Percentiles rank a stretch among this genome's conserved stretches.
These are phyloP conservation scores for Auricularia heimuer DNA, from an alignment of 768 basidiomycete species.

Conservation along the genomic window DNA sequence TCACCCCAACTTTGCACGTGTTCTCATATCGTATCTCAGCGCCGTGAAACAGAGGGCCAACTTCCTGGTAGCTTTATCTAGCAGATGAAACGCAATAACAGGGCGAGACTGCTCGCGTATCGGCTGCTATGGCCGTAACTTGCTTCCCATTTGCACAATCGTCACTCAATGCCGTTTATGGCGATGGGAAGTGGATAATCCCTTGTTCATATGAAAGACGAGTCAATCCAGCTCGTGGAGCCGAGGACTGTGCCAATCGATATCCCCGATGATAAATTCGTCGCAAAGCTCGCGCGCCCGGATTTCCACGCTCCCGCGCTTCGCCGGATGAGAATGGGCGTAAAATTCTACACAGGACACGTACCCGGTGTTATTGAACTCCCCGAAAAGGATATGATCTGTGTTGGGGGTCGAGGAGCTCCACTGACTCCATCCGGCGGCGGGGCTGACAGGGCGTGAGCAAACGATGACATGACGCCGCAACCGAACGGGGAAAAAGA, in stretches of 20 bases:
- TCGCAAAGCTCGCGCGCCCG: constrained; percentile 19
- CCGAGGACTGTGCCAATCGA: background rate
- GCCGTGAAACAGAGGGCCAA: no score
- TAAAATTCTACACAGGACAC: constrained; percentile 9
- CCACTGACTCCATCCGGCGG: constrained; percentile 21
- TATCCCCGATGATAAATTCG: constrained; percentile 12
- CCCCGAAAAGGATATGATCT: constrained; percentile 22
- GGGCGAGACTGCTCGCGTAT: no score
- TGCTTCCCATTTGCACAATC: no score
- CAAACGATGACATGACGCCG: background rate
- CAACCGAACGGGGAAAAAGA: no score
- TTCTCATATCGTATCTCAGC: no score
- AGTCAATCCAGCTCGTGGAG: constrained; percentile 1
- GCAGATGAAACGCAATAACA: no score
- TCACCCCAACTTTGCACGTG: no score
- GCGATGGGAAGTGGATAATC: no score
- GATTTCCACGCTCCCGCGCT: constrained; percentile 11
- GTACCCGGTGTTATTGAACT: constrained; percentile 20
- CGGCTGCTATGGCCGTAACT: no score
- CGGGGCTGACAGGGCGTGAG: constrained; percentile 1
- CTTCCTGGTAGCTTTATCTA: no score
- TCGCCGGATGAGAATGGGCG: background rate
- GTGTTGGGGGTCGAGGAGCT: constrained; percentile 17
- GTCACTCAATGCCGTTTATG: no score
- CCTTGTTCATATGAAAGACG: background rate